These are phyloP conservation scores for Liriodendron chinense DNA, from an alignment of 164 flowering plant genomes.

Conservation along the genomic window DNA sequence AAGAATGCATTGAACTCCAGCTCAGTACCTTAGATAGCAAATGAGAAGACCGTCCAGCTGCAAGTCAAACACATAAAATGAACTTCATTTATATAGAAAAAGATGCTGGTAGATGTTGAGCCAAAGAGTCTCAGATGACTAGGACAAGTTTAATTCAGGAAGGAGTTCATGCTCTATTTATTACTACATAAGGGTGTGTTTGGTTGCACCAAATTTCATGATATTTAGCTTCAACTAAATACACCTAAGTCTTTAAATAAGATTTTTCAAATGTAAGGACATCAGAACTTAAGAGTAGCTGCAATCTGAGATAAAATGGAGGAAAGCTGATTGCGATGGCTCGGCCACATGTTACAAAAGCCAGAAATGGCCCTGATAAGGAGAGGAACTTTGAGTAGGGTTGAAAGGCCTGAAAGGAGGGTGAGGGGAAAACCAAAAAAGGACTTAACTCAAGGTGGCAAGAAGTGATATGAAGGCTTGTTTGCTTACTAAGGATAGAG, in stretches of 20 bases:
- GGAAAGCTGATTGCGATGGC: background rate
- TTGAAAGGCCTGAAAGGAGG: background rate
- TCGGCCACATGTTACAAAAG: background rate
- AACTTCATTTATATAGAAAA: slow-evolving; percentile 7
- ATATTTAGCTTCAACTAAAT: background rate
- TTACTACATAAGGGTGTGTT: background rate
- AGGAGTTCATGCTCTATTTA: background rate
- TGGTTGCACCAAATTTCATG: background rate
- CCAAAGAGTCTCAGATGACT: background rate
- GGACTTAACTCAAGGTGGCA: too few relatives aligned
- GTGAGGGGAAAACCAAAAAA: background rate
- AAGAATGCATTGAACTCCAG: background rate
- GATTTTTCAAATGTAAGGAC: background rate
- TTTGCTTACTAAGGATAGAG: too few relatives aligned
- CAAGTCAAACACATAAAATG: slow-evolving; percentile 22
- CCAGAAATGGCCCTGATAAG: background rate
- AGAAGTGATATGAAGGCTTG: too few relatives aligned
- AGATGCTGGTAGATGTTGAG: background rate
- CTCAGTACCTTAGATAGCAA: slow-evolving; percentile 49
- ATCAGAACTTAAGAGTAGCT: background rate
- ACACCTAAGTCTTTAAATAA: background rate
- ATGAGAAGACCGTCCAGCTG: slow-evolving; percentile 69
- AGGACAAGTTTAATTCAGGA: background rate
- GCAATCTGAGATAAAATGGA: background rate
- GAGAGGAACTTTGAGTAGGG: background rate